Base-by-base conservation (phyloP, 306 rosid species). In the Amphicarpaea edgeworthii region DNA sequence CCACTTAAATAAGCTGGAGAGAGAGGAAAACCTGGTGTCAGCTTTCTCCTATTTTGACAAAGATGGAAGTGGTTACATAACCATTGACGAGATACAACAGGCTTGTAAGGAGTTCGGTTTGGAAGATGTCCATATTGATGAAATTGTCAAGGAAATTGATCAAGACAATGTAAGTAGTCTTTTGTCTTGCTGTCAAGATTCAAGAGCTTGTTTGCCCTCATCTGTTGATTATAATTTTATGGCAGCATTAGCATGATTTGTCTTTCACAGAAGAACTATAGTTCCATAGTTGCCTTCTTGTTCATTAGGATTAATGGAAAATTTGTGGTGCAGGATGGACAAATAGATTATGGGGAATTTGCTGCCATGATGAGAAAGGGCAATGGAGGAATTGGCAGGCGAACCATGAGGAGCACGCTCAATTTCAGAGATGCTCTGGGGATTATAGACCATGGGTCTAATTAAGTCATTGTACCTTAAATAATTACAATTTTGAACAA, bases 341-440 rank as follows among this genome's bases (percentile, higher is more conserved):
- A 85, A 43, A 88, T 88, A 75, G 89, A 88, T 65, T 88, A 85
- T 77, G 81, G 68, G 47, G 89, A 88, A 73, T 88, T 88, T 41
- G 83, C 86, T 49, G 87, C 88, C 40, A 85, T 88, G 89, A 85
- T 88, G 87, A 85, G 88, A 76, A 84, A 82, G 70, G 88, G 88
- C 40, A 87, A 87, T 72, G 90, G 90, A 77, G 90, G 85, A 21
- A 73, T 82, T 0, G 88, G 88, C 58, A 79, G 90, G 64, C 73
- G 88, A 84, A 82, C 90, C 45, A 84, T 84, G 88, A 82, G 85
- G 78, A 84, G 79, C 77, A 77, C 86, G 41, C 76, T 87, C 71
- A 82, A 84, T 70, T 59, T 82, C 54, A 75, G 80, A 66, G 83
- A 80, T 59, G 87, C 83, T 19, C 61, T 82, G 15, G 88, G 80